Conservation (phyloP, 2,329 filamentous ascomycete species). For the Eutypa lata region DNA sequence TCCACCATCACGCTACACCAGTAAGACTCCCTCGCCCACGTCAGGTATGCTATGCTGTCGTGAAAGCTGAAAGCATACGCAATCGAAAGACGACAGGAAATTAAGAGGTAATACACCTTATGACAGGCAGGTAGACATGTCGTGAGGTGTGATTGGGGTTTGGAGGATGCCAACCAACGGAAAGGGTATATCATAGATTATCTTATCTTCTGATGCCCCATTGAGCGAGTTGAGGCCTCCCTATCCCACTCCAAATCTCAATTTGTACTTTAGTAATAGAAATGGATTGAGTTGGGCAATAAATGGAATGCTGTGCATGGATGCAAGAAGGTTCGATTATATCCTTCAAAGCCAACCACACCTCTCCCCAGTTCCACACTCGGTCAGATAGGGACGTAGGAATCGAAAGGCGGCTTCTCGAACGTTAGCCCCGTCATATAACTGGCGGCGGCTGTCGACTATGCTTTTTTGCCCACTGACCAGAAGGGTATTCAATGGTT, state of each 20-base stretch:
- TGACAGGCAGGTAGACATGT: background rate
- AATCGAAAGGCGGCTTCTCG: conserved; percentile 11
- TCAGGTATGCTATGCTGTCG: conserved; percentile 31
- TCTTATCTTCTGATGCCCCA: conserved; percentile 17
- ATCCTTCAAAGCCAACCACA: background rate
- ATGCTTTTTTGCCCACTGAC: conserved; percentile 14
- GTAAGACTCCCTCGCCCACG: conserved; percentile 17
- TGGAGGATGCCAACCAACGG: background rate
- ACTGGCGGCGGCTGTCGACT: conserved; percentile 14
- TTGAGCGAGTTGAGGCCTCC: conserved; percentile 21
- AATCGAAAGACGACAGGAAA: conserved; percentile 21
- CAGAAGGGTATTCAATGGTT: conserved; percentile 12
- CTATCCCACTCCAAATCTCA: conserved; percentile 10
- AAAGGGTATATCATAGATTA: conserved; percentile 15
- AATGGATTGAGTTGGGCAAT: conserved; percentile 15
- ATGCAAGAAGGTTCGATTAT: background rate
- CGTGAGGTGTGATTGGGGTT: no score
- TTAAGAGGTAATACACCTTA: conserved; percentile 15
- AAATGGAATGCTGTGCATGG: conserved; percentile 16
- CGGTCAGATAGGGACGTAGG: conserved; percentile 9
- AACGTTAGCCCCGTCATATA: conserved; percentile 12
- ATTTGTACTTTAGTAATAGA: conserved; percentile 8
- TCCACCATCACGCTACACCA: conserved; percentile 22
- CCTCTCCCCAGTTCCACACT: conserved; percentile 18
- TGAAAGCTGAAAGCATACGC: conserved; percentile 24